These are phyloP conservation scores for Inga oerstediana DNA, from an alignment of 306 rosid genomes.

Conservation along the genomic window DNA sequence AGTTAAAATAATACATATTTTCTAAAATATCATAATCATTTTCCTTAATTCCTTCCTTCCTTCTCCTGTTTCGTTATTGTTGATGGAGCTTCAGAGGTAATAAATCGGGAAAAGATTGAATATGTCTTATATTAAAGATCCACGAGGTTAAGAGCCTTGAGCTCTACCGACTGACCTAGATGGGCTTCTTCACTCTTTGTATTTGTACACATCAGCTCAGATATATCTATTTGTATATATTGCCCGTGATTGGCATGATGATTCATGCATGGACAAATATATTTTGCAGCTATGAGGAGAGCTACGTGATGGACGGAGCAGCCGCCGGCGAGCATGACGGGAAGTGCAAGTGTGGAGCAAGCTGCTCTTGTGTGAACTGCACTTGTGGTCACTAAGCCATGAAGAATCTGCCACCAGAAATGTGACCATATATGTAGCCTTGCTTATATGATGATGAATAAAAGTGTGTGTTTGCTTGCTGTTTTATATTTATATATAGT, in stretches of 20 bases:
- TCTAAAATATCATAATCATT: no score
- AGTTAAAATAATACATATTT: no score
- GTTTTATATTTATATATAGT: not conserved
- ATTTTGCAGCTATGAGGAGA: constrained; percentile 57
- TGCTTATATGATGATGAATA: constrained; percentile 22
- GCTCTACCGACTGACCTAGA: not conserved
- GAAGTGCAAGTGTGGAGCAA: constrained; percentile 76
- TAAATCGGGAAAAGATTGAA: no score
- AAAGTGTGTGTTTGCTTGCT: constrained; percentile 6
- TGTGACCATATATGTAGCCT: not conserved
- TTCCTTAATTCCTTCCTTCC: no score
- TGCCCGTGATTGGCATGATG: no score
- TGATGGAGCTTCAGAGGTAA: no score
- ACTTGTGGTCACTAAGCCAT: constrained; percentile 53
- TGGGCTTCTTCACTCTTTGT: not conserved
- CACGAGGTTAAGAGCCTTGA: no score
- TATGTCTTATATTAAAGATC: no score
- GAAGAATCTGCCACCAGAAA: not conserved
- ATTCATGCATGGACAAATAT: not conserved
- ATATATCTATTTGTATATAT: no score
- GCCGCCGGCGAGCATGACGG: constrained; percentile 69
- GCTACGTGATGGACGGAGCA: constrained; percentile 52
- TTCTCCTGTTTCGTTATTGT: no score
- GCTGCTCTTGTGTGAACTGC: constrained; percentile 66
- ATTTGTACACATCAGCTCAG: no score